phyloP scores from a whole-genome alignment of 495 filamentous ascomycete species.

The Pyronema domesticum region DNA sequence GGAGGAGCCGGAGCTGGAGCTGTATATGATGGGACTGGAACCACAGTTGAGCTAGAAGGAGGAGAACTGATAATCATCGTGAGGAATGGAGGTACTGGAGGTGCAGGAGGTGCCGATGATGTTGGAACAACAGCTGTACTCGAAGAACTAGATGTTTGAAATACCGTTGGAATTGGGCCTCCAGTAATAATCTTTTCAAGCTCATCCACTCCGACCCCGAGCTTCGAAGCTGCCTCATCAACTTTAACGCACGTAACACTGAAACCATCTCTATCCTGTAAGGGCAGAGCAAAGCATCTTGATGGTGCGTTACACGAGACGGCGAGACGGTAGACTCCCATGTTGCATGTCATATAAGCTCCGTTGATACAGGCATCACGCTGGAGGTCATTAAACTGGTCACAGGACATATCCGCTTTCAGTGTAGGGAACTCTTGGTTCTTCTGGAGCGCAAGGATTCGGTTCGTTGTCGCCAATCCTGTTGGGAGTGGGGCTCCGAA shows the following conservation, averaged over 20 bases:
- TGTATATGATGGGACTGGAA: too few relatives aligned
- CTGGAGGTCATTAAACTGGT: not conserved
- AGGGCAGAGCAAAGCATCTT: not conserved
- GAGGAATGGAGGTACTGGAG: too few relatives aligned
- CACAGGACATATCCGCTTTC: not conserved
- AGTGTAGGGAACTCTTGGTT: not conserved
- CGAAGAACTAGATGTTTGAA: too few relatives aligned
- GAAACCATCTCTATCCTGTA: not conserved
- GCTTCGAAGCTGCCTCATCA: not conserved
- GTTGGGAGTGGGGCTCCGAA: too few relatives aligned
- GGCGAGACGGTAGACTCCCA: not conserved
- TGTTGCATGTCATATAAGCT: not conserved
- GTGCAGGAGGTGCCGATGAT: too few relatives aligned
- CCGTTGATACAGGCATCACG: not conserved
- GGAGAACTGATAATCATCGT: too few relatives aligned
- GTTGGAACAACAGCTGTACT: too few relatives aligned
- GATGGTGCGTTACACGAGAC: not conserved
- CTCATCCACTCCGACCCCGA: not conserved
- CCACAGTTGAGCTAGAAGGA: too few relatives aligned
- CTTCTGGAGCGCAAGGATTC: not conserved
- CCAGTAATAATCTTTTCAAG: not conserved
- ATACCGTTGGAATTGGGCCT: not conserved
- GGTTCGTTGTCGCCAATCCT: not conserved
- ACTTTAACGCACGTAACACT: not conserved
- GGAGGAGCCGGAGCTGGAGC: too few relatives aligned